These are phyloP conservation scores for Isatis tinctoria DNA, from an alignment of 345 rosid species.

Conservation along the genomic window DNA sequence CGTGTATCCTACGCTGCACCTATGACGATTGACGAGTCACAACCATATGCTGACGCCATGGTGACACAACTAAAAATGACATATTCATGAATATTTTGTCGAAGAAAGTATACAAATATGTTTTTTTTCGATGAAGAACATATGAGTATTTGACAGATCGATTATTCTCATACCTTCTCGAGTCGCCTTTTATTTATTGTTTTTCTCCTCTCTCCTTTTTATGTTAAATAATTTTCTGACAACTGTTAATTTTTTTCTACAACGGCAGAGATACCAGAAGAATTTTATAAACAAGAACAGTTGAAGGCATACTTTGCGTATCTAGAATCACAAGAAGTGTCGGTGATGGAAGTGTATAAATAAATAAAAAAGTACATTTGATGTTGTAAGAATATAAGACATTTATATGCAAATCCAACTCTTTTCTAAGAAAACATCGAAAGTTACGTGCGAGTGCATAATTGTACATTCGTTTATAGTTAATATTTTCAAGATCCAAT, in stretches of 20 bases:
- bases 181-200: background rate
- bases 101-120: background rate
- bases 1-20: constrained; percentile 34
- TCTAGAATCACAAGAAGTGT: too few species aligned
- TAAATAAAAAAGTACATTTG: too few species aligned
- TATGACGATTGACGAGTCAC: constrained; percentile 25
- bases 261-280: background rate
- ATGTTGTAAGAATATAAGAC: background rate
- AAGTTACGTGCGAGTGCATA: background rate
- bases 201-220: background rate
- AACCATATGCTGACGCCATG: constrained; percentile 4
- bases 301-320: too few species aligned
- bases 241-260: too few species aligned
- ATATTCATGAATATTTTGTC: background rate
- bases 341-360: too few species aligned
- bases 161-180: constrained; percentile 8
- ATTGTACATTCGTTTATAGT: background rate
- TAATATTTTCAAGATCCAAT: background rate
- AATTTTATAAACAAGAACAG: background rate
- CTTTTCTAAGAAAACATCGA: background rate
- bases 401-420: background rate
- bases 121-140: background rate
- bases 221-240: background rate
- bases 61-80: constrained; percentile 3
- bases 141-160: background rate